phyloP scores from a whole-genome alignment of 2,329 filamentous ascomycete genomes.

The Cladophialophora bantiana region DNA sequence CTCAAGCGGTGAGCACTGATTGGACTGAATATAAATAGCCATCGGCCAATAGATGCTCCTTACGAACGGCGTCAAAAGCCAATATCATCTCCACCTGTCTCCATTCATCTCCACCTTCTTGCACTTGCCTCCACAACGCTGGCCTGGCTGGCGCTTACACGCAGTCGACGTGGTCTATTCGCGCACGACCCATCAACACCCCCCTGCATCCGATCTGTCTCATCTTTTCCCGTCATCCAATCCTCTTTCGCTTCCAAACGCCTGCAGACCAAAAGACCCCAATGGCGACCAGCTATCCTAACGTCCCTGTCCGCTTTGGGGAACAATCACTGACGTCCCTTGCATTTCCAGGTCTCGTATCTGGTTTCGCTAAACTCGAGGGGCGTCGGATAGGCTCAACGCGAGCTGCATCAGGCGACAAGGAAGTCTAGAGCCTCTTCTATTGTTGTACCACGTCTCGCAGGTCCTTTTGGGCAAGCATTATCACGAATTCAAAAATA shows the following conservation, averaged over 20 bases:
- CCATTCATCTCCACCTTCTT: not conserved
- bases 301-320: not conserved
- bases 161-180: constrained; percentile 1
- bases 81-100: not conserved
- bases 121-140: not conserved
- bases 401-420: constrained; percentile 17
- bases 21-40: not conserved
- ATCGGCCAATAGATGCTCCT: not conserved
- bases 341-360: constrained; percentile 8
- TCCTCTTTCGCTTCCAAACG: constrained; percentile 20
- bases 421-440: constrained; percentile 19
- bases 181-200: not conserved
- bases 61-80: not conserved
- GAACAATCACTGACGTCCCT: constrained; percentile 4
- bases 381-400: constrained; percentile 4
- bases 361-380: constrained; percentile 13
- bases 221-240: constrained; percentile 25
- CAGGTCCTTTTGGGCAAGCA: constrained; percentile 4
- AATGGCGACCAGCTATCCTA: constrained; percentile 14
- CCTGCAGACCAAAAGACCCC: constrained; percentile 13
- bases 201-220: constrained; percentile 28
- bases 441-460: constrained; percentile 14
- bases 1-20: not conserved
- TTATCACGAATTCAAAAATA: constrained; percentile 21
- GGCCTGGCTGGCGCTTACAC: constrained; percentile 8